Percentiles rank a stretch among this genome's conserved stretches.
Conservation (phyloP, 139 green algal genomes). For the Dunaliella sp. region DNA sequence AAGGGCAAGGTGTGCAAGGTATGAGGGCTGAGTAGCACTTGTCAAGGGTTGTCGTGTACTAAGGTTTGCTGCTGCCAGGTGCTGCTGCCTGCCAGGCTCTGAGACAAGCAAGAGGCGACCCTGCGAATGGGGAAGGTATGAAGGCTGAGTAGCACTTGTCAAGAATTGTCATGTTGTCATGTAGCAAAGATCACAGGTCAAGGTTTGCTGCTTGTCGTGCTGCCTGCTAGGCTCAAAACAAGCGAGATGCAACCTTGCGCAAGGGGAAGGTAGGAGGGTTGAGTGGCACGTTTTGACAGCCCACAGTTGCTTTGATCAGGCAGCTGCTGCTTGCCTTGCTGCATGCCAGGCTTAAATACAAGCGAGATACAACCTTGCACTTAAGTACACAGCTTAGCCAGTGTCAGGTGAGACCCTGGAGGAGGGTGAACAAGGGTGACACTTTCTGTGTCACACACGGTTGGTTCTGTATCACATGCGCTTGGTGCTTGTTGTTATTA, state of each 20-base stretch:
- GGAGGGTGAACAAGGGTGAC: too few species aligned
- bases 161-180: background rate
- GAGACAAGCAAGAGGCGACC: background rate
- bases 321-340: too few species aligned
- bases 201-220: too few species aligned
- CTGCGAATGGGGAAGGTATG: background rate
- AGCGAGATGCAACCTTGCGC: background rate
- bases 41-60: background rate
- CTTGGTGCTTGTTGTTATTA: too few species aligned
- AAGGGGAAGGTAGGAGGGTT: background rate
- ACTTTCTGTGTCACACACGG: too few species aligned
- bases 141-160: background rate
- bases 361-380: background rate
- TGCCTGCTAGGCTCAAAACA: background rate
- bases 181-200: too few species aligned
- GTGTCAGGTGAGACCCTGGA: too few species aligned
- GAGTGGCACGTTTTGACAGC: background rate
- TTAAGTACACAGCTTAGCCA: too few species aligned
- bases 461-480: too few species aligned
- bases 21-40: background rate
- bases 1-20: background rate
- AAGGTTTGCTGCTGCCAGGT: too few species aligned
- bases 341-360: background rate
- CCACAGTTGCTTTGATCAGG: too few species aligned
- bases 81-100: background rate